Conservation (phyloP, 257 asterid species). For the Linaria vulgaris region DNA sequence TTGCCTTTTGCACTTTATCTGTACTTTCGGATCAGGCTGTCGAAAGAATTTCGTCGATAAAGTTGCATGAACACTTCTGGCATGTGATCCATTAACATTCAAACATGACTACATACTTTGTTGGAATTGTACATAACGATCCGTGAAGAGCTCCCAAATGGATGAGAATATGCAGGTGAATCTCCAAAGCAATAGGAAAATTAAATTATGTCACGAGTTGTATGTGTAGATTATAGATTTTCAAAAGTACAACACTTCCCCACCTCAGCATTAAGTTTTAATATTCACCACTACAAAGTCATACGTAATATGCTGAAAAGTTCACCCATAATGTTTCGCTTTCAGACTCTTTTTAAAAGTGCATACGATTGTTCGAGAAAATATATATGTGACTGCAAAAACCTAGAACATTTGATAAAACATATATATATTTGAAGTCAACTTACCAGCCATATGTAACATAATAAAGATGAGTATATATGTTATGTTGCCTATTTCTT, state of each 20-base stretch:
- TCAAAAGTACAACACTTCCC: constrained; percentile 30
- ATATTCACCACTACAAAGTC: constrained; percentile 26
- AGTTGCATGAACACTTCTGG: constrained; percentile 11
- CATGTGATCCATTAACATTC: constrained; percentile 22
- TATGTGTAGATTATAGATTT: constrained; percentile 9
- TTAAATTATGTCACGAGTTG: constrained; percentile 35
- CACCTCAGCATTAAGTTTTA: constrained; percentile 11
- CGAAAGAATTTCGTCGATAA: constrained; percentile 16
- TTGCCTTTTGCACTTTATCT: constrained; percentile 27
- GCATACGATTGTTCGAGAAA: background rate
- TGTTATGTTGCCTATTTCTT: too few relatives aligned
- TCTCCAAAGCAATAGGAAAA: background rate
- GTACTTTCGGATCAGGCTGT: constrained; percentile 4
- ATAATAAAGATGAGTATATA: too few relatives aligned
- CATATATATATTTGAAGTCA: constrained; percentile 22
- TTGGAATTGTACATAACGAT: background rate
- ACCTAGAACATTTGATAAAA: constrained; percentile 4
- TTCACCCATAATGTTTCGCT: background rate
- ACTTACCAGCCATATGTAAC: background rate
- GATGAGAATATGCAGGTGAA: constrained; percentile 27
- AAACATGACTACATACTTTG: background rate
- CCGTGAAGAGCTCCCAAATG: constrained; percentile 11
- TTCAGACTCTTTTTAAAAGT: constrained; percentile 24
- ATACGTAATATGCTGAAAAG: constrained; percentile 16
- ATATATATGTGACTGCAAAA: too few relatives aligned